These are phyloP conservation scores for Pichia cephalocereana DNA, from an alignment of 805 yeast species.

Conservation along the genomic window DNA sequence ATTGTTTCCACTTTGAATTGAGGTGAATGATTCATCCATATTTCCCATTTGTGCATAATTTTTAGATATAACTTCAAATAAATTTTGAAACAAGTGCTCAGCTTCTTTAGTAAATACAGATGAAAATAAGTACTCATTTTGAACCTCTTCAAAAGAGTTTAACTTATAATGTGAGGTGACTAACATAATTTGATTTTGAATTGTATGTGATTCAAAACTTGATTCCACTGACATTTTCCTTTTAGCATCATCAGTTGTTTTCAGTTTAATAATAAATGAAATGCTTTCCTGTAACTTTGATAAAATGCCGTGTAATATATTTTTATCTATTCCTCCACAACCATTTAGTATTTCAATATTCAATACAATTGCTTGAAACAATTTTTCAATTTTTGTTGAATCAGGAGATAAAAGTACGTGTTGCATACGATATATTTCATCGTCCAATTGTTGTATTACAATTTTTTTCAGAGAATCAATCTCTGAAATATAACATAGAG, in stretches of 20 bases:
- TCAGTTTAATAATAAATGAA: constrained; percentile 6
- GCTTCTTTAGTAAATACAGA: constrained; percentile 16
- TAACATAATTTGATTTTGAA: constrained; percentile 16
- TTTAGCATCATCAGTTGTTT: constrained; percentile 7
- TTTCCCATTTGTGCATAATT: not conserved
- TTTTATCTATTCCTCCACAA: constrained; percentile 2
- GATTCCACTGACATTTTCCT: not conserved
- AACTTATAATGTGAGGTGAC: constrained; percentile 14
- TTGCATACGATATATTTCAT: constrained; percentile 12
- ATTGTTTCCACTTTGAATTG: constrained; percentile 5
- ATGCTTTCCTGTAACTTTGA: constrained; percentile 12
- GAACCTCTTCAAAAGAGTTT: constrained; percentile 4
- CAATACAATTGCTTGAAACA: constrained; percentile 10
- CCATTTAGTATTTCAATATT: constrained; percentile 5
- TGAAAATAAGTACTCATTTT: constrained; percentile 10
- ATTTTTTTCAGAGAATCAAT: constrained; percentile 5
- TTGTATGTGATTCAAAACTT: not conserved
- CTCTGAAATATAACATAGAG: constrained; percentile 12
- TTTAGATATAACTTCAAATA: constrained; percentile 6
- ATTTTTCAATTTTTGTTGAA: constrained; percentile 11
- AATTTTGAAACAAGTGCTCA: constrained; percentile 11
- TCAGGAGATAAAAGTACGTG: constrained; percentile 21
- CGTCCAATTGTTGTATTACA: constrained; percentile 6
- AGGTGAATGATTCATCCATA: no score
- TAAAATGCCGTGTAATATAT: constrained; percentile 4